Conservation (phyloP, 106 monocot genomes). For the Acorus gramineus region DNA sequence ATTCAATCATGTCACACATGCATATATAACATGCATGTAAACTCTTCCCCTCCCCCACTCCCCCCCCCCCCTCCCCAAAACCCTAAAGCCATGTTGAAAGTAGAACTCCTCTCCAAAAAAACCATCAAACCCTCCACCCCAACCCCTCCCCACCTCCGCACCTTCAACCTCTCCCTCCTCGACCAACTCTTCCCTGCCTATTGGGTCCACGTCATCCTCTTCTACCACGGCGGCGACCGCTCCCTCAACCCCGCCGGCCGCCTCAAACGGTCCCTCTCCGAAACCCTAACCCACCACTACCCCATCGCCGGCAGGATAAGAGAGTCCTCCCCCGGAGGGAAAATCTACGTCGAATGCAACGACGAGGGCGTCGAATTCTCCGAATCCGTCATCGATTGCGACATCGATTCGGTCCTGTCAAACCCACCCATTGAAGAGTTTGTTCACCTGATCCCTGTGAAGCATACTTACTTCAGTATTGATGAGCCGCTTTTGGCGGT, state of each 20-base stretch:
- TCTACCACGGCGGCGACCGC: conserved; percentile 3
- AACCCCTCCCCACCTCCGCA: conserved; percentile 2
- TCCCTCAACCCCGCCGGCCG: not conserved
- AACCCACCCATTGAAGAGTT: conserved; percentile 9
- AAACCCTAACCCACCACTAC: conserved; percentile 16
- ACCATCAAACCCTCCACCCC: conserved; percentile 19
- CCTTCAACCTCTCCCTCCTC: conserved; percentile 13
- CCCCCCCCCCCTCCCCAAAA: too few relatives aligned
- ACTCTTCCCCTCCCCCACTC: too few relatives aligned
- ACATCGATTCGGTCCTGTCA: conserved; percentile 5
- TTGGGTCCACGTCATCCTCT: conserved; percentile 25
- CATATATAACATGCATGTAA: too few relatives aligned
- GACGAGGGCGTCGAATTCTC: conserved; percentile 18
- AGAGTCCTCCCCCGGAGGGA: not conserved
- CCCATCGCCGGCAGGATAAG: conserved; percentile 30
- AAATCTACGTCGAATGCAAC: conserved; percentile 20
- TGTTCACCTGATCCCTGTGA: conserved; percentile 12
- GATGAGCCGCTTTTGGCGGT: conserved; percentile 15
- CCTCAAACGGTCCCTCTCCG: conserved; percentile 23
- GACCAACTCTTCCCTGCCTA: conserved; percentile 18
- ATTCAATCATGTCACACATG: too few relatives aligned
- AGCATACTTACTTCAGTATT: not conserved
- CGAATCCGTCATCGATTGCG: conserved; percentile 5
- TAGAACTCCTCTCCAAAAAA: conserved; percentile 14
- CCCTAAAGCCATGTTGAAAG: conserved; percentile 1